Evolutionary conservation across 2,329 filamentous ascomycete genomes (phyloP), one percentile per base, ranked within the genome.

Genomic region (Cladophialophora chaetospira): DNA sequence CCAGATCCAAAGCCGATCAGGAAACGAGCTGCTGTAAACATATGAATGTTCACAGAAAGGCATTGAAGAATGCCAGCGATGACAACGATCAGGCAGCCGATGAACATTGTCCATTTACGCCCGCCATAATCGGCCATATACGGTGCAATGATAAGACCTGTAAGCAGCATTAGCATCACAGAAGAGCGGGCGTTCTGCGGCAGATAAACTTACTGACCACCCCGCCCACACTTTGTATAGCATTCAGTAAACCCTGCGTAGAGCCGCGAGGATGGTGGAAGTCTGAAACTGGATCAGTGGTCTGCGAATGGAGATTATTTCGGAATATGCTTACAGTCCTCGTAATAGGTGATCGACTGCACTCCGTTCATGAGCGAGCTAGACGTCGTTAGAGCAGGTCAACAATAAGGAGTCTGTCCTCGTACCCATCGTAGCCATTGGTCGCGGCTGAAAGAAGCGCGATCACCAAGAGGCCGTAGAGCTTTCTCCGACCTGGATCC

Each of bases 1-100:
- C 73, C 73, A 46, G 72, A 71, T 47, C 86, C 86, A 65, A 89
- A 88, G 59, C 86, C 86, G 28, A 86, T 79, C 43, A 87, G 71
- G 63, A 86, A 83, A 33, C 84, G 79, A 42, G 82, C 84, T 9
- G 75, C 81, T 65, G 84, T 77, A 64, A 83, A 85, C 76, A 84
- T 69, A 17, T 61, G 65, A 40, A 63, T 62, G n/a, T 67, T 61
- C n/a, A 66, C 63, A 4, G 65, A 63, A 0, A 64, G 65, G 3
- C 65, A 63, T 74, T 75, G 60, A 19, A 73, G 62, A 8, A 71
- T 62, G 29, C 73, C 76, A 50, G 75, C 78, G 17, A 75, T 55
- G 58, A 78, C 66, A 74, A 79, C 78, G 56, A 80, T 67, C 8
- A 72, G 9, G 60, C 75, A 77, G 17, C 78, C 78, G 57, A 75